Evolutionary conservation across 1,284 basidiomycete genomes (phyloP), one percentile per base, ranked within the genome.

Genomic region (Cryptococcus sp.): DNA sequence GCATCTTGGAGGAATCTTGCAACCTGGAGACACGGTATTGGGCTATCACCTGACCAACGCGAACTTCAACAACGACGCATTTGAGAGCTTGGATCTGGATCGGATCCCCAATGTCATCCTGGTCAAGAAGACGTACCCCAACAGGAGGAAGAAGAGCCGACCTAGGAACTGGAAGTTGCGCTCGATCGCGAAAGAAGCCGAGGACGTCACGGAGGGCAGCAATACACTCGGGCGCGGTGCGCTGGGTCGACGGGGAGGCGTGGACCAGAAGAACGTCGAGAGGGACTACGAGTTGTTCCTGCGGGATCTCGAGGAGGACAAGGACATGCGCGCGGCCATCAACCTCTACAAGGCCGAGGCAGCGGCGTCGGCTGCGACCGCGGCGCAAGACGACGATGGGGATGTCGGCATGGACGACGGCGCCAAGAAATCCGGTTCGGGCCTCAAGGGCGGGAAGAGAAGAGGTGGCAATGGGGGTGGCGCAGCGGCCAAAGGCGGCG

Each of bases 271-370:
- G 81, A 93, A 93, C 81, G 91, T 98, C 61, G 93, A 98, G 75
- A 87, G 91, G 74, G 95, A 98, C 75, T 99, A 98, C 77, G 95
- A 98, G 81, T 70, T 92, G 62, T 99, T 99, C 86, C 81, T 99
- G 79, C 85, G 91, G 52, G 94, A 98, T 70, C 79, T 99, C 57
- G 95, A 98, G 79, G 95, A 99, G 78, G 95, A 99, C 80, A 88
- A 90, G 52, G 95, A 98, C 82, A 82, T 98, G 83, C 85, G 95
- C 52, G 83, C 85, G 17, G 86, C 86, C 17, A 88, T 99, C 71
- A 96, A 98, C 79, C 71, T 99, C 57, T 99, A 94, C 82, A 90
- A 89, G 79, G 81, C 85, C 17, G 71, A 78, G 8, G 30, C 30
- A 35, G 30, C 30, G 2, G 30, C 56, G 8, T 8, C 30, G 13